Evolutionary conservation across 257 asterid genomes (phyloP), one percentile per base, ranked within the genome.

Genomic region (Paulownia fortunei): DNA sequence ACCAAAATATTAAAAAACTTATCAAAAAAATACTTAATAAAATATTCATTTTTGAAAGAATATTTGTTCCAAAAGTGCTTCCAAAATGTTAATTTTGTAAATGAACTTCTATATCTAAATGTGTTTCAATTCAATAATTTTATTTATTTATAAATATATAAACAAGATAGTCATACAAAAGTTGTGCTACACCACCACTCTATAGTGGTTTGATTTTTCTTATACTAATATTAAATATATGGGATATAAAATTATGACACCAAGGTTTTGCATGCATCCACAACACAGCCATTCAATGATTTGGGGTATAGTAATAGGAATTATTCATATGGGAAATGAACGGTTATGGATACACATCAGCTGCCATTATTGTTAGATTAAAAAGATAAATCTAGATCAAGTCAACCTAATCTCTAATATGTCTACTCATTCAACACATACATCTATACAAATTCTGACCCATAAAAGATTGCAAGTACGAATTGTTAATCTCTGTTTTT

Each of bases 141-240:
- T n/a, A n/a, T n/a, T n/a, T 69, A 18, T 19, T 12, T 19, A 42
- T 30, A 8, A 4, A 1, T 18, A 44, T 0, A 4, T 1, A 3
- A 8, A 78, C 1, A 36, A 37, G 24, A 47, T 37, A 26, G 26
- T 16, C 68, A 37, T 55, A 64, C 11, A 26, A 59, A 82, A 82
- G 86, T 82, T 78, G 81, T 78, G 86, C 65, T 39, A n/a, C 66
- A 30, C 81, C 86, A 82, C 80, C 79, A 79, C 80, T 79, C 66
- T 64, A 16, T 12, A 30, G 16, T 21, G 30, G 32, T 41, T 68
- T 69, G 71, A 59, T 19, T 73, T 77, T 63, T 58, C 60, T 72
- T 36, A 24, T 56, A 6, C 2, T 41, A 46, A 55, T 6, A n/a
- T 47, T 27, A 56, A 30, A 63, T n/a, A 12, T 21, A 42, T 51